Conservation (phyloP, 2,329 filamentous ascomycete genomes). For the Clarireedia sp. region DNA sequence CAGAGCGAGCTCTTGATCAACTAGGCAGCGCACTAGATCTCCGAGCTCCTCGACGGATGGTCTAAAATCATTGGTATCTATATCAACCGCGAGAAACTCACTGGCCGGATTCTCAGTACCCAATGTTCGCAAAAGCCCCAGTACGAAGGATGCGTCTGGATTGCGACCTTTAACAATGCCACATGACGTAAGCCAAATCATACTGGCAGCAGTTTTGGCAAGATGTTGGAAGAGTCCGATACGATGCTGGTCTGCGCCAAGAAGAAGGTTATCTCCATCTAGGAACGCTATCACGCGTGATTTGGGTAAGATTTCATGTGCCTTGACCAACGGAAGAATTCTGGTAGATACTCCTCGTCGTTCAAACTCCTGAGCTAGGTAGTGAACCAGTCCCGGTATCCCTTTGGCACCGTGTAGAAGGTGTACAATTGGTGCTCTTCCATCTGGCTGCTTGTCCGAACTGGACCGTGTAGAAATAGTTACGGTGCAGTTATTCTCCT, state of each 20-base stretch:
- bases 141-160: neutral
- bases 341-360: neutral
- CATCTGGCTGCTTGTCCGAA: too few species aligned
- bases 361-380: neutral
- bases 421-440: too few species aligned
- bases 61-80: neutral
- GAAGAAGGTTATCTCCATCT: neutral
- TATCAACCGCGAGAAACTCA: neutral
- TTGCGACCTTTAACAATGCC: neutral
- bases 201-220: neutral
- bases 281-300: neutral
- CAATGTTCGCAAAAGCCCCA: neutral
- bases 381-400: neutral
- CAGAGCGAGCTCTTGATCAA: neutral
- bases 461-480: too few species aligned
- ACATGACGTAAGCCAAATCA: neutral
- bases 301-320: too few species aligned
- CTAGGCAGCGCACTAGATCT: neutral
- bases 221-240: neutral
- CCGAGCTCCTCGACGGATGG: neutral
- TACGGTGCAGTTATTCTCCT: too few species aligned
- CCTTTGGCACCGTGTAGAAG: neutral
- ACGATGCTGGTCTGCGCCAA: neutral
- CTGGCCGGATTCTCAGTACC: neutral
- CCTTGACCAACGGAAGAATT: neutral